Evolutionary conservation across 768 basidiomycete genomes (phyloP).

Genomic region (Scleroderma bovista): DNA sequence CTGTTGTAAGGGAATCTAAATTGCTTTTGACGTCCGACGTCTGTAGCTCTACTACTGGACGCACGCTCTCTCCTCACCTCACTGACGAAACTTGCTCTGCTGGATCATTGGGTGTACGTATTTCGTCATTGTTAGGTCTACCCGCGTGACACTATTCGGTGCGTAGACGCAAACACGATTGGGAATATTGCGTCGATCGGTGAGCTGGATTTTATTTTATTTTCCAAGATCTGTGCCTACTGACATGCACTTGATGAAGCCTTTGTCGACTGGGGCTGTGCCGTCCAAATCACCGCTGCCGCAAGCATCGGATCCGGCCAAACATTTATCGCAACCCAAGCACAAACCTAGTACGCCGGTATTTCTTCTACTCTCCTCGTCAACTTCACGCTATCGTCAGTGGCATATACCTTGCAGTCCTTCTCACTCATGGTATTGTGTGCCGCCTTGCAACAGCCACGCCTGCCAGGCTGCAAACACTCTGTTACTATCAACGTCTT

Average conservation of each 20-base stretch:
- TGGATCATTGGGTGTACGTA: constrained; percentile 52
- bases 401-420: constrained; percentile 57
- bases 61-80: constrained; percentile 36
- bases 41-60: constrained; percentile 53
- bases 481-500: constrained; percentile 63
- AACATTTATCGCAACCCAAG: constrained; percentile 34
- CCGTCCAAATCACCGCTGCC: constrained; percentile 61
- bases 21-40: neutral
- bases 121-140: neutral
- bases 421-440: constrained; percentile 55
- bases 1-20: neutral
- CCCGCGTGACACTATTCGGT: neutral
- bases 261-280: constrained; percentile 63
- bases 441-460: constrained; percentile 63
- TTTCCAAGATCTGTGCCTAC: too few species aligned
- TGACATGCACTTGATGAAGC: too few species aligned
- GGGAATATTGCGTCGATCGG: constrained; percentile 42
- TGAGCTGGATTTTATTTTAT: constrained; percentile 4
- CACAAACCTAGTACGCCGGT: constrained; percentile 13
- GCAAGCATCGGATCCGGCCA: constrained; percentile 46
- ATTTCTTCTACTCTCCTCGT: too few species aligned
- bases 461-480: constrained; percentile 63
- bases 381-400: constrained; percentile 27
- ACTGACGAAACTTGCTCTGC: constrained; percentile 41
- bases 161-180: constrained; percentile 46